Percentiles rank a stretch among this genome's conserved stretches.
Conservation (phyloP, 2,329 filamentous ascomycete species). For the Fusarium udum region DNA sequence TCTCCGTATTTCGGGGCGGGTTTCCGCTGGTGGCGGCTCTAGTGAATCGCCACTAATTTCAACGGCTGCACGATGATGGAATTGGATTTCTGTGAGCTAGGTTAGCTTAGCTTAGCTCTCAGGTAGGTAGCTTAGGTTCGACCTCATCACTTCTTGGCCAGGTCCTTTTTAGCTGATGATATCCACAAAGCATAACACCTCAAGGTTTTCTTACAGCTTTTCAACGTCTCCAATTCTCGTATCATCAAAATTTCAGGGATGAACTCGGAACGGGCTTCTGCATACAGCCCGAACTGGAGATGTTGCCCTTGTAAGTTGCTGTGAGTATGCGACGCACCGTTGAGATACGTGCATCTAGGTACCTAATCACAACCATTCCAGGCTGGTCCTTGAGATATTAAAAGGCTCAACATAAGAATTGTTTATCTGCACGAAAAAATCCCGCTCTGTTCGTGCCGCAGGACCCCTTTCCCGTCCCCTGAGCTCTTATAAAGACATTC, state of each 20-base stretch:
- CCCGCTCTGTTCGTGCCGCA: neutral
- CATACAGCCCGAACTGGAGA: slow-evolving; percentile 28
- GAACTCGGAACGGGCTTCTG: slow-evolving; percentile 17
- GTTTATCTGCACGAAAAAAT: neutral
- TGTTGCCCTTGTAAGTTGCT: slow-evolving; percentile 18
- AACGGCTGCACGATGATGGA: slow-evolving; percentile 40
- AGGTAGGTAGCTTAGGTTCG: neutral
- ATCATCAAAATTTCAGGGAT: slow-evolving; percentile 4
- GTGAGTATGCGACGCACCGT: slow-evolving; percentile 23
- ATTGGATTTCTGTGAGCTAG: slow-evolving; percentile 14
- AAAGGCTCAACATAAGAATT: neutral
- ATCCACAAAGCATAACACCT: slow-evolving; percentile 2
- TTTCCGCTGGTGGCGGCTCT: slow-evolving; percentile 20
- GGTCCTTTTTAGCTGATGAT: neutral
- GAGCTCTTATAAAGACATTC: slow-evolving; percentile 26
- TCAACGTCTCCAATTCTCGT: neutral
- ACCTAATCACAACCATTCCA: slow-evolving; percentile 36
- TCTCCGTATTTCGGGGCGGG: slow-evolving; percentile 14
- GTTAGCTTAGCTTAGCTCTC: neutral
- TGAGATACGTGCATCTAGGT: neutral
- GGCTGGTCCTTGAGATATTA: slow-evolving; percentile 5
- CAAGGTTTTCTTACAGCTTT: neutral
- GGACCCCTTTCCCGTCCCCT: slow-evolving; percentile 6
- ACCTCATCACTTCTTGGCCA: neutral
- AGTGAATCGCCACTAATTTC: slow-evolving; percentile 37